These are phyloP conservation scores for Luffa aegyptiaca DNA, from an alignment of 306 rosid genomes.

Conservation along the genomic window DNA sequence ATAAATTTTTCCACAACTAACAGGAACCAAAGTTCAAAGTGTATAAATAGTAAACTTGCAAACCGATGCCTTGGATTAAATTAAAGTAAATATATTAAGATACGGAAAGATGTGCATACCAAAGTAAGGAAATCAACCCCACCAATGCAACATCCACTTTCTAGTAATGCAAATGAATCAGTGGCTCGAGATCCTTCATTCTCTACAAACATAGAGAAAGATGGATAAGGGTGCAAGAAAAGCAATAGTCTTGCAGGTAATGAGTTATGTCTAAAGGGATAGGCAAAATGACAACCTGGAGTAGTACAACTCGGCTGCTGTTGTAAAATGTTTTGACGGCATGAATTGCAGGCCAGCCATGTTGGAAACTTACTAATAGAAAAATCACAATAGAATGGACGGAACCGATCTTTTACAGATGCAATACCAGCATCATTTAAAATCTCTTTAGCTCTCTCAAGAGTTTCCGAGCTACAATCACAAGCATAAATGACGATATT, in stretches of 20 bases:
- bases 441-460: conserved; percentile 55
- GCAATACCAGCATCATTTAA: conserved; percentile 21
- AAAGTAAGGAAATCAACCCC: conserved; percentile 78
- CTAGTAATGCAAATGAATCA: conserved; percentile 19
- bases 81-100: neutral
- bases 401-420: conserved; percentile 35
- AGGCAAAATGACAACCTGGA: conserved; percentile 38
- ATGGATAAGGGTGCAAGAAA: neutral
- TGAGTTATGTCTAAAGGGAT: neutral
- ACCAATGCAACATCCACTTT: conserved; percentile 43
- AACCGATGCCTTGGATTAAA: neutral
- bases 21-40: neutral
- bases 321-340: conserved; percentile 24
- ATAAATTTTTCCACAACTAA: neutral
- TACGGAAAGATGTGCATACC: conserved; percentile 35
- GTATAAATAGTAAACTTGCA: neutral
- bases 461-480: conserved; percentile 67
- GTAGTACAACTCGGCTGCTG: conserved; percentile 14
- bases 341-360: conserved; percentile 62
- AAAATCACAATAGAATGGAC: conserved; percentile 64
- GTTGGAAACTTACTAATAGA: conserved; percentile 46
- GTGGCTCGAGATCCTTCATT: conserved; percentile 12
- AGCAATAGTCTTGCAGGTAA: neutral
- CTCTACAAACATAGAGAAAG: conserved; percentile 28
- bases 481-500: conserved; percentile 62